Evolutionary conservation across 2,329 filamentous ascomycete genomes (phyloP).

Genomic region (Penicillium sp.): DNA sequence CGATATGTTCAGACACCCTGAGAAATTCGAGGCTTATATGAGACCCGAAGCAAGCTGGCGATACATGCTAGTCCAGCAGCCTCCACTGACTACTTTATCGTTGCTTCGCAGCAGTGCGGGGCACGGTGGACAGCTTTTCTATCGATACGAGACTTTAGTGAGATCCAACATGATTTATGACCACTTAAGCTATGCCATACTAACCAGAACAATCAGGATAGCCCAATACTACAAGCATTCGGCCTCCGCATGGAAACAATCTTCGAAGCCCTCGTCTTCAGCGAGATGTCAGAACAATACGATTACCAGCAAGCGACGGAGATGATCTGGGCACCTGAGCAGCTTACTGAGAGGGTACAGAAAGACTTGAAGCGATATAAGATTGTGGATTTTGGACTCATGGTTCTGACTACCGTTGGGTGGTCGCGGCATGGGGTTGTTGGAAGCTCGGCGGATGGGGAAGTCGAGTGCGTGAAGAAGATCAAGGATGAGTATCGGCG

Average conservation of each 20-base stretch:
- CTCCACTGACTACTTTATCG: neutral
- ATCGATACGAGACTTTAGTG: constrained; percentile 1
- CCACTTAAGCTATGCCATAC: neutral
- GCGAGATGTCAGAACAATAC: neutral
- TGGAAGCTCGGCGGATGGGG: neutral
- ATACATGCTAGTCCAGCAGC: constrained; percentile 7
- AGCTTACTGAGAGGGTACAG: neutral
- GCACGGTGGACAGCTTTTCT: constrained; percentile 1
- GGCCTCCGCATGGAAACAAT: constrained; percentile 1
- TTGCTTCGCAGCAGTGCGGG: constrained; percentile 2
- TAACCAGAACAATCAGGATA: neutral
- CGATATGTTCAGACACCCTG: neutral
- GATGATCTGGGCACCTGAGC: neutral
- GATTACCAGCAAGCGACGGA: neutral
- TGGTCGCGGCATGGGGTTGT: neutral
- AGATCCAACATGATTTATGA: neutral
- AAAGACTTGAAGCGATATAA: neutral
- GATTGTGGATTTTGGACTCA: neutral
- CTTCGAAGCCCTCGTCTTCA: neutral
- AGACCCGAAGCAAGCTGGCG: constrained; percentile 7
- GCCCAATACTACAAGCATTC: neutral
- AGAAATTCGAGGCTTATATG: neutral
- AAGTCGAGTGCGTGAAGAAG: neutral
- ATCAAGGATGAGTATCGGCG: neutral
- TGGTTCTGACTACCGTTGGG: neutral